phyloP scores from a whole-genome alignment of 352 stramenopile genomes.

The Peronospora farinosa region DNA sequence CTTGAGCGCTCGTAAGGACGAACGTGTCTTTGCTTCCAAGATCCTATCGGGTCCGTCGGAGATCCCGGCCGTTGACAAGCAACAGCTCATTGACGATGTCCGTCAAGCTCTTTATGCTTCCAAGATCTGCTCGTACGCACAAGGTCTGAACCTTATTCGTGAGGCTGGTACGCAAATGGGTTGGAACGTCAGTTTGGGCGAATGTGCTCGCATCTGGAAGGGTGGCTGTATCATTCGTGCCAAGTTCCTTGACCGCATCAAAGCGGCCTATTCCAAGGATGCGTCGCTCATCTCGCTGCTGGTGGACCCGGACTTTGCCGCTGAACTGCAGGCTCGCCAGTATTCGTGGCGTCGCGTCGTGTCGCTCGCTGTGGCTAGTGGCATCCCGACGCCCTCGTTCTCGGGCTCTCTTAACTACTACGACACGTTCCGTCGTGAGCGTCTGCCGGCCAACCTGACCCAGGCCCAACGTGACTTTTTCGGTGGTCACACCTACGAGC shows the following conservation, averaged over 20 bases:
- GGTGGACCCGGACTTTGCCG: conserved; percentile 95
- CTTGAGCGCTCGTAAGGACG: conserved; percentile 93
- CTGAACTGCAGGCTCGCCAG: conserved; percentile 92
- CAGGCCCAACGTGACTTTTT: conserved; percentile 99
- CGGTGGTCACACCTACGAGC: conserved; percentile 97
- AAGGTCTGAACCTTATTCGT: conserved; percentile 93
- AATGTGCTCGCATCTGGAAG: conserved; percentile 98
- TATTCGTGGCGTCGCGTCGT: conserved; percentile 95
- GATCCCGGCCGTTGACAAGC: conserved; percentile 89
- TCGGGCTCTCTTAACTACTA: conserved; percentile 95
- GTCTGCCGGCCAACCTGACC: conserved; percentile 94
- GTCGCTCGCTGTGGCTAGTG: conserved; percentile 91
- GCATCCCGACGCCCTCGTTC: conserved; percentile 89
- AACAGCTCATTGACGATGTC: conserved; percentile 95
- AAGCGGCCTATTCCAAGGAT: conserved; percentile 90
- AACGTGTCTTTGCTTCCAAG: conserved; percentile 90
- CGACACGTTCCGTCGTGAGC: conserved; percentile 94
- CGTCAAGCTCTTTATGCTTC: conserved; percentile 94
- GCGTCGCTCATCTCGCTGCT: conserved; percentile 92
- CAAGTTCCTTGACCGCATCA: conserved; percentile 96
- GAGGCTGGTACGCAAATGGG: conserved; percentile 91
- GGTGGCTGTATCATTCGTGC: conserved; percentile 99
- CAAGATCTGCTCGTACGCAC: conserved; percentile 99
- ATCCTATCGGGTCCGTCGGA: conserved; percentile 91
- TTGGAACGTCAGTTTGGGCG: conserved; percentile 95